Conservation (phyloP, 148 eudicot genomes). For the Suaeda aralocaspica region DNA sequence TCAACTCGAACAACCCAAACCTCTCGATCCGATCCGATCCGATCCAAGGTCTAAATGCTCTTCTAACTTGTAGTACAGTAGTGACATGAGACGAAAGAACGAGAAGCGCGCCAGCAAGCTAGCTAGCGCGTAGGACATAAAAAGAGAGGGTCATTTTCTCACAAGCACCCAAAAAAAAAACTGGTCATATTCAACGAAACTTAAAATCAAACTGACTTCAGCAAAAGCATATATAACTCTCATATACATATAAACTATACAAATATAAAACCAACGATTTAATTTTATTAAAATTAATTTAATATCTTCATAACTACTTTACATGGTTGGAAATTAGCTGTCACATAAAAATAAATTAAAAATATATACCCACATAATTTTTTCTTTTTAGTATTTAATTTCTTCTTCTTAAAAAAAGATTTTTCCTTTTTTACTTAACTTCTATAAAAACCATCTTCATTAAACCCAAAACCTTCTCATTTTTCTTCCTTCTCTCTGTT, state of each 20-base stretch:
- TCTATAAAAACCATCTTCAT: constrained; percentile 15
- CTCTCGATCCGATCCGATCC: too few relatives aligned
- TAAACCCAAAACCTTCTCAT: constrained; percentile 14
- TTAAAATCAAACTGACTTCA: constrained; percentile 37
- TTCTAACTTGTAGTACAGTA: too few relatives aligned
- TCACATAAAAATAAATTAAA: constrained; percentile 8
- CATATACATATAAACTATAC: background rate
- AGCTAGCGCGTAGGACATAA: constrained; percentile 21
- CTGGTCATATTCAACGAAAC: constrained; percentile 28
- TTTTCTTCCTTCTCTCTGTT: background rate
- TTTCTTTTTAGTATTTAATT: background rate
- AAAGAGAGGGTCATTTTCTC: constrained; percentile 10
- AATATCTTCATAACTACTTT: constrained; percentile 19
- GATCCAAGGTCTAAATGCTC: too few relatives aligned
- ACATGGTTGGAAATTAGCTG: constrained; percentile 38
- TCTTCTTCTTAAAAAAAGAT: background rate
- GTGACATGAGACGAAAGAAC: background rate
- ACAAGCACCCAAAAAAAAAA: constrained; percentile 20
- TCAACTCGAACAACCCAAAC: too few relatives aligned
- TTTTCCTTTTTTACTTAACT: background rate
- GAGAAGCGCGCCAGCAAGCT: constrained; percentile 5
- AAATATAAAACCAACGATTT: too few relatives aligned
- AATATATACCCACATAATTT: constrained; percentile 11
- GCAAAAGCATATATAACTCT: background rate
- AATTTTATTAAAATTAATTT: background rate